Conservation (phyloP, 306 rosid species). For the Castanea sativa region DNA sequence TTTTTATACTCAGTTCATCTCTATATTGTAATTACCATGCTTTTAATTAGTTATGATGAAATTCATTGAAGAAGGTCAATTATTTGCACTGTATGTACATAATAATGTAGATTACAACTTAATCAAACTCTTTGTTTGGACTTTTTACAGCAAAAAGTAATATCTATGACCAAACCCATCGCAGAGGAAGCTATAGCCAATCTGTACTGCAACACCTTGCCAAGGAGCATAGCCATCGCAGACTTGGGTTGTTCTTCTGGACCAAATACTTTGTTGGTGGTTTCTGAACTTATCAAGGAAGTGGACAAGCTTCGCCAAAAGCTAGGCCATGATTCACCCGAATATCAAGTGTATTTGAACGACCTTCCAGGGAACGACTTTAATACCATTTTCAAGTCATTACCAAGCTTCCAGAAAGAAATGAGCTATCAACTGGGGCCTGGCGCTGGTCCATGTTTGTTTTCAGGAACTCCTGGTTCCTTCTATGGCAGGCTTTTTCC, state of each 20-base stretch:
- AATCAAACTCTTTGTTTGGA: not conserved
- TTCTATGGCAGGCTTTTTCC: conserved; percentile 58
- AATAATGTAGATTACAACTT: not conserved
- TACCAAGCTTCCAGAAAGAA: conserved; percentile 30
- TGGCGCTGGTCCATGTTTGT: conserved; percentile 30
- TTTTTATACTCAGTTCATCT: not conserved
- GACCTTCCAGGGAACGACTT: conserved; percentile 59
- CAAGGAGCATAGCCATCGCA: conserved; percentile 34
- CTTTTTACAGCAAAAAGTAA: conserved; percentile 34
- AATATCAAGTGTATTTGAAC: conserved; percentile 39
- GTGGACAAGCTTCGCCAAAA: conserved; percentile 33
- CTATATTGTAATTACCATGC: not conserved
- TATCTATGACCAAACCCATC: conserved; percentile 36
- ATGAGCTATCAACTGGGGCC: conserved; percentile 21
- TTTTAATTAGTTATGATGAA: not conserved
- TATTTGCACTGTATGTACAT: not conserved
- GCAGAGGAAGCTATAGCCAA: conserved; percentile 44
- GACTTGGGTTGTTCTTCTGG: conserved; percentile 64
- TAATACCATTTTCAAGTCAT: conserved; percentile 40
- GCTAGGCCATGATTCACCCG: conserved; percentile 23
- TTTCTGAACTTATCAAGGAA: conserved; percentile 28
- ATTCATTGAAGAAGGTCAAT: not conserved
- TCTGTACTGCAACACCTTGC: conserved; percentile 7
- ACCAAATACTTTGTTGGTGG: conserved; percentile 43
- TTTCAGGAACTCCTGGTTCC: conserved; percentile 53